phyloP scores from a whole-genome alignment of 2,329 filamentous ascomycete species.

The Penicillium crustosum region DNA sequence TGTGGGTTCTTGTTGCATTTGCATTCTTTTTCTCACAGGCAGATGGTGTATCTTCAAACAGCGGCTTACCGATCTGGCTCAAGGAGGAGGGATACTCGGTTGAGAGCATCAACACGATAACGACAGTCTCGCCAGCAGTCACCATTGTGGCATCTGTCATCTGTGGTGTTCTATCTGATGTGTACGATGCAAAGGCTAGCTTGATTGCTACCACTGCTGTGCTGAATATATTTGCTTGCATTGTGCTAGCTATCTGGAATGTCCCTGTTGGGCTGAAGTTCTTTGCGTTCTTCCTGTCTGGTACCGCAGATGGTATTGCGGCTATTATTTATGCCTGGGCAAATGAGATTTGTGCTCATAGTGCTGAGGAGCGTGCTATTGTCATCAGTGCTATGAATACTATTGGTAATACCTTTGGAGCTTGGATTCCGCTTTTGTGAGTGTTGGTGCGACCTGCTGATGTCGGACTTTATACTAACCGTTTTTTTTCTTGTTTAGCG shows the following conservation, averaged over 20 bases:
- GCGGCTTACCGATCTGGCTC: slow-evolving; percentile 23
- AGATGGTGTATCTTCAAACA: slow-evolving; percentile 24
- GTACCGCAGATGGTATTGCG: slow-evolving; percentile 24
- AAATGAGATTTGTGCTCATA: slow-evolving; percentile 33
- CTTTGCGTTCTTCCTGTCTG: slow-evolving; percentile 23
- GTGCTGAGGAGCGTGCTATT: slow-evolving; percentile 29
- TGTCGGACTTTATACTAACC: neutral
- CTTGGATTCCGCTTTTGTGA: slow-evolving; percentile 30
- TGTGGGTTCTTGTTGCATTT: slow-evolving; percentile 20
- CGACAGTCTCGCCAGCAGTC: slow-evolving; percentile 18
- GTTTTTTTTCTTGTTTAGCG: slow-evolving; percentile 11
- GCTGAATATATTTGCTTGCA: slow-evolving; percentile 20
- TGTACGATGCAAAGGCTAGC: slow-evolving; percentile 18
- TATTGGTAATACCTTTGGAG: slow-evolving; percentile 34
- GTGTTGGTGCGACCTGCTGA: neutral
- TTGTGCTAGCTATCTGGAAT: slow-evolving; percentile 20
- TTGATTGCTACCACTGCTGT: slow-evolving; percentile 17
- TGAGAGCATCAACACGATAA: slow-evolving; percentile 20
- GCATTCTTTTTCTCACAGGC: slow-evolving; percentile 27
- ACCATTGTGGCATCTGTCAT: slow-evolving; percentile 20
- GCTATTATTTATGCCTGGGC: slow-evolving; percentile 27
- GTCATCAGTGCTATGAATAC: slow-evolving; percentile 32
- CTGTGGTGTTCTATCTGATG: slow-evolving; percentile 18
- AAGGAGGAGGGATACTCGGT: slow-evolving; percentile 24
- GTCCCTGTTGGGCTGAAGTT: slow-evolving; percentile 20